Percentiles rank a stretch among this genome's conserved stretches.
phyloP scores from a whole-genome alignment of 768 basidiomycete genomes.

The Asterophora lycoperdoides region DNA sequence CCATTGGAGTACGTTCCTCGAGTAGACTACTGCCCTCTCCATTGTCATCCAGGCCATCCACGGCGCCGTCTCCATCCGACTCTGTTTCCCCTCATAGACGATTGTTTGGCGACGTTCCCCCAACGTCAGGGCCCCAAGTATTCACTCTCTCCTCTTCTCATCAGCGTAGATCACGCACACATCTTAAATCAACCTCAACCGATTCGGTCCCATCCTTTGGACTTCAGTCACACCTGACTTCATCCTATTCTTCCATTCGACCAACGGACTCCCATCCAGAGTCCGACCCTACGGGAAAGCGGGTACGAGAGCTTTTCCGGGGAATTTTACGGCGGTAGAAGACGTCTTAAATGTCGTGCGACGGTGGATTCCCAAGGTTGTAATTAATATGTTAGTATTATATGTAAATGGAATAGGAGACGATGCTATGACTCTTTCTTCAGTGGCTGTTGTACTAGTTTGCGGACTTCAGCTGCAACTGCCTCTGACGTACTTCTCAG shows the following conservation, averaged over 20 bases:
- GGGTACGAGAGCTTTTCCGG: conserved; percentile 39
- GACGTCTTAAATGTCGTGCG: neutral
- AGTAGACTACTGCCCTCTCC: conserved; percentile 6
- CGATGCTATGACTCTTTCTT: conserved; percentile 25
- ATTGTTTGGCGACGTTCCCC: conserved; percentile 20
- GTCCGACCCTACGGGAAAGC: conserved; percentile 36
- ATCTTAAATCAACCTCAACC: conserved; percentile 50
- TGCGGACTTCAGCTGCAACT: conserved; percentile 71
- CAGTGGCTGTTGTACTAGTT: conserved; percentile 45
- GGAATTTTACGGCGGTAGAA: conserved; percentile 39
- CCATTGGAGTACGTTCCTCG: conserved; percentile 5
- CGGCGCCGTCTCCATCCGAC: conserved; percentile 40
- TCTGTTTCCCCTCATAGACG: conserved; percentile 19
- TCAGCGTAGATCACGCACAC: conserved; percentile 27
- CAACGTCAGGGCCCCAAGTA: conserved; percentile 15
- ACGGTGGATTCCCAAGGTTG: conserved; percentile 6
- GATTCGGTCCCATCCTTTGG: conserved; percentile 46
- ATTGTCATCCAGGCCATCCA: conserved; percentile 39
- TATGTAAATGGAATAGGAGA: conserved; percentile 13
- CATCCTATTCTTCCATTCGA: conserved; percentile 8
- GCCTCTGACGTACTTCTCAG: conserved; percentile 93
- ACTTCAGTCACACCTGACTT: conserved; percentile 14
- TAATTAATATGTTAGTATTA: conserved; percentile 19
- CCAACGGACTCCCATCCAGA: conserved; percentile 25
- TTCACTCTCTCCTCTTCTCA: conserved; percentile 15